phyloP scores from a whole-genome alignment of 306 rosid genomes.

The Malus fusca region DNA sequence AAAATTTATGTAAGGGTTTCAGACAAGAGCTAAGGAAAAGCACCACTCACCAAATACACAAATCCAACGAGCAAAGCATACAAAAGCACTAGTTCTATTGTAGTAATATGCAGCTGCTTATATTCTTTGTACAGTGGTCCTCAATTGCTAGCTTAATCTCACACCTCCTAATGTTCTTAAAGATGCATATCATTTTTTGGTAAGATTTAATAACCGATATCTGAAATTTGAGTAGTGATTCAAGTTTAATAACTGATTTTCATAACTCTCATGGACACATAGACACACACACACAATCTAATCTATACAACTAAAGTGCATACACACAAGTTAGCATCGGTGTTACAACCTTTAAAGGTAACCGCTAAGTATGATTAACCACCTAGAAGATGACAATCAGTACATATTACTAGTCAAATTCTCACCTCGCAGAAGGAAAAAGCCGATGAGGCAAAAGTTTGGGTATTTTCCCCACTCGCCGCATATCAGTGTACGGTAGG shows the following conservation, averaged over 20 bases:
- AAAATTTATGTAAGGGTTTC: background rate
- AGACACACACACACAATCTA: background rate
- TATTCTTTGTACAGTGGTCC: background rate
- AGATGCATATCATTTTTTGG: background rate
- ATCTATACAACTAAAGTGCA: background rate
- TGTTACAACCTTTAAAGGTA: background rate
- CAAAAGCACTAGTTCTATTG: background rate
- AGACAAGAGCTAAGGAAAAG: background rate
- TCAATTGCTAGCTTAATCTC: background rate
- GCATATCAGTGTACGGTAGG: slow-evolving; percentile 84
- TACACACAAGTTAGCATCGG: background rate
- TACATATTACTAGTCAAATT: slow-evolving; percentile 3
- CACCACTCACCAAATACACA: too few relatives aligned
- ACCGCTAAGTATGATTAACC: background rate
- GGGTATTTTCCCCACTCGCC: slow-evolving; percentile 93
- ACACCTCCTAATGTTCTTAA: background rate
- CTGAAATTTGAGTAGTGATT: background rate
- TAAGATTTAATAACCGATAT: background rate
- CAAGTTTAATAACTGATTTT: background rate
- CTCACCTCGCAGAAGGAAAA: slow-evolving; percentile 94
- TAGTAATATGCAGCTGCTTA: background rate
- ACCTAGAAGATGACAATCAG: background rate
- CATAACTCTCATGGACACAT: background rate
- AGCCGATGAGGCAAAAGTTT: slow-evolving; percentile 90
- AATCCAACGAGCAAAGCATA: background rate